These are phyloP conservation scores for Trichoderma breve DNA, from an alignment of 2,329 filamentous ascomycete species.

Conservation along the genomic window DNA sequence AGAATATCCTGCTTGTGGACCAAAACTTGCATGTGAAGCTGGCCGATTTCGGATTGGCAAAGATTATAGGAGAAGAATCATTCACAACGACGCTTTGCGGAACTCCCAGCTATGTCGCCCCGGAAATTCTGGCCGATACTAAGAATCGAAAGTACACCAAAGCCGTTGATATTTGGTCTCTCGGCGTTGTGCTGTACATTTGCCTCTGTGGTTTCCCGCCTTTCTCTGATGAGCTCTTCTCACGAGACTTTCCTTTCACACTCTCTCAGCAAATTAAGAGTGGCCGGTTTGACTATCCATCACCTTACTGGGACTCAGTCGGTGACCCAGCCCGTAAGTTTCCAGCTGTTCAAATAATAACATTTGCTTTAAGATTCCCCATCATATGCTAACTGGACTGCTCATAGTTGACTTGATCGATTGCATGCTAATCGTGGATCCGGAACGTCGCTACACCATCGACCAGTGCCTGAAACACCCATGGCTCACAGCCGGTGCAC, in stretches of 20 bases:
- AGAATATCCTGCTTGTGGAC: constrained; percentile 89
- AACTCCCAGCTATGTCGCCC: constrained; percentile 95
- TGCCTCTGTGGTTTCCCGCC: constrained; percentile 95
- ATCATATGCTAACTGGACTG: neutral
- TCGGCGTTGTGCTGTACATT: constrained; percentile 97
- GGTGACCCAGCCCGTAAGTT: constrained; percentile 65
- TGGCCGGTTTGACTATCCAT: constrained; percentile 90
- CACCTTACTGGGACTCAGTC: constrained; percentile 76
- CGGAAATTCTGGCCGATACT: constrained; percentile 84
- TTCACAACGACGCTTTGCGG: constrained; percentile 96
- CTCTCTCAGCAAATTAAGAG: constrained; percentile 86
- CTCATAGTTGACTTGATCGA: constrained; percentile 77
- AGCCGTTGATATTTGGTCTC: constrained; percentile 93
- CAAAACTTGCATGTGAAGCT: constrained; percentile 84
- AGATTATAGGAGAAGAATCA: constrained; percentile 97
- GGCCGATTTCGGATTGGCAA: constrained; percentile 93
- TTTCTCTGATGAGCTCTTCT: constrained; percentile 90
- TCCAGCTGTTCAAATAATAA: neutral
- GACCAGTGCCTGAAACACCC: constrained; percentile 90
- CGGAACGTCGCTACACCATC: constrained; percentile 78
- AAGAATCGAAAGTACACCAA: constrained; percentile 86
- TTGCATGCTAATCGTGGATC: constrained; percentile 86
- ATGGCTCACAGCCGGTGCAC: constrained; percentile 68
- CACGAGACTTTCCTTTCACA: constrained; percentile 76
- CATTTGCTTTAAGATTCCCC: neutral